phyloP scores from a whole-genome alignment of 805 yeast species.

The Phaffomyces antillensis region DNA sequence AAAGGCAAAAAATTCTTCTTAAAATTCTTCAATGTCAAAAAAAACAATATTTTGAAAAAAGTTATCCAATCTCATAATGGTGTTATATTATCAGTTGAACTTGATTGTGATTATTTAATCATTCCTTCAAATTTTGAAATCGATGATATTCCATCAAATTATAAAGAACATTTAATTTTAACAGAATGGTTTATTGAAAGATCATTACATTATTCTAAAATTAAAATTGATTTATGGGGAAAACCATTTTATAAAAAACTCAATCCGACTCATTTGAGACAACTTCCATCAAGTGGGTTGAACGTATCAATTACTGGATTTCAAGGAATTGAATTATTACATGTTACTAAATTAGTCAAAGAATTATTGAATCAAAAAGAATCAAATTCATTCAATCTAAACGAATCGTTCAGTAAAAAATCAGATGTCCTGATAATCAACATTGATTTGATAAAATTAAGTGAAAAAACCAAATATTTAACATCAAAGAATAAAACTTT shows the following conservation, averaged over 20 bases:
- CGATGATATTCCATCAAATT: conserved; percentile 8
- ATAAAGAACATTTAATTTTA: conserved; percentile 28
- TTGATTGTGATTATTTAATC: conserved; percentile 9
- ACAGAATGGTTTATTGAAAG: conserved; percentile 85
- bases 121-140: conserved; percentile 18
- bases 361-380: conserved; percentile 34
- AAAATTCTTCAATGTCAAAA: conserved; percentile 33
- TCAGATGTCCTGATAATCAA: conserved; percentile 37
- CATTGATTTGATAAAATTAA: conserved; percentile 23
- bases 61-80: conserved; percentile 45
- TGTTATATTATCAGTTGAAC: conserved; percentile 6
- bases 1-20: conserved; percentile 34
- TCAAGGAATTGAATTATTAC: conserved; percentile 68
- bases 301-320: conserved; percentile 58
- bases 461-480: conserved; percentile 20
- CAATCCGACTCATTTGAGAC: conserved; percentile 3
- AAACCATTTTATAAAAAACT: conserved; percentile 30
- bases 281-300: conserved; percentile 9
- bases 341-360: conserved; percentile 53
- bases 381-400: background rate
- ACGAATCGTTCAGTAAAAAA: conserved; percentile 50
- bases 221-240: conserved; percentile 58
- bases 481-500: conserved; percentile 19
- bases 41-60: conserved; percentile 30
- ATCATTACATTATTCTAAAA: conserved; percentile 47